Evolutionary conservation across 352 stramenopile species (phyloP), one percentile per base, ranked within the genome.

Genomic region (Blastocystis sp.): DNA sequence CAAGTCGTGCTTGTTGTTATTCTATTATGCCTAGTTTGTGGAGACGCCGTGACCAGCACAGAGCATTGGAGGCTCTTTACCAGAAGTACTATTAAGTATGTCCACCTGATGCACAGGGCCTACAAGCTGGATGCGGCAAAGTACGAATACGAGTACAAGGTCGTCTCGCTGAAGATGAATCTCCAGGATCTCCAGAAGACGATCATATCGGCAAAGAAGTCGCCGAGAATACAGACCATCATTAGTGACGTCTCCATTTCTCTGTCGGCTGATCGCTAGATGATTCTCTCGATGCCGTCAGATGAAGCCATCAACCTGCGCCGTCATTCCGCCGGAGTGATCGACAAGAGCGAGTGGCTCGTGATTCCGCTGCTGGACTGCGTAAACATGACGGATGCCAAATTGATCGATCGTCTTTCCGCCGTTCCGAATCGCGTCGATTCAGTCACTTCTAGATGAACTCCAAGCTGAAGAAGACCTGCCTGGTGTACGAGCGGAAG

Each of bases 301-400:
- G 41, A 52, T 41, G 74, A 84, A 10, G 45, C 45, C 5, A 84
- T 84, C 23, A 62, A 84, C 28, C 66, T 59, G 40, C 34, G 66
- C 2, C 74, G 74, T 23, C 60, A 84, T 23, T 41, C 28, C 17
- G 74, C 52, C 14, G 74, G 56, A 41, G 52, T 84, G 11, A 41
- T 74, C 23, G 74, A 84, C 56, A 84, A 84, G 66, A 69, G 52
- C 5, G 45, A 66, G 10, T 84, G 74, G 74, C 38, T 84, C 45
- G 52, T 69, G 40, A 2, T 84, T 38, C 28, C 56, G 21, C 28
- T 84, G 0, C 10, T 84, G 7, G 60, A 84, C 1, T 84, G 74
- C 61, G 56, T 84, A 21, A 62, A 48, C 21, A 84, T 84, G 74
- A 70, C 21, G 19, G 74, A 84, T 19, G 23, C 28, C 11, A 38